A percentile compares a stretch with the other conserved stretches of the same genome.
phyloP scores from a whole-genome alignment of 164 flowering plant genomes.

The Euptelea pleiosperma region DNA sequence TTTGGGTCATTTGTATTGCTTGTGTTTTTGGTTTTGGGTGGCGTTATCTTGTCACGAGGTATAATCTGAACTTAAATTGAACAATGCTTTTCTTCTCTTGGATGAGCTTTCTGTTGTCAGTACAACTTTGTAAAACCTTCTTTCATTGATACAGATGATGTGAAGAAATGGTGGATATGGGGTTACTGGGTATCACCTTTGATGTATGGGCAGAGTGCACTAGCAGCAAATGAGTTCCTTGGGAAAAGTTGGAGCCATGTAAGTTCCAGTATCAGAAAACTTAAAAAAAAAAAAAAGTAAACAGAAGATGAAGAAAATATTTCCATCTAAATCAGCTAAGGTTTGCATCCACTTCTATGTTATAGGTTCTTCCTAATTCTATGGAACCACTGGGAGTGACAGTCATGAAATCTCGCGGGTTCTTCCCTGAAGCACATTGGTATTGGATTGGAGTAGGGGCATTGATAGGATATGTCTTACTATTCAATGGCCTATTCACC shows the following conservation, averaged over 20 bases:
- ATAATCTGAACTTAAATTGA: neutral
- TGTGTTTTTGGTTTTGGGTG: slow-evolving; percentile 36
- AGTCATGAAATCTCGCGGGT: slow-evolving; percentile 27
- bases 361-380: slow-evolving; percentile 17
- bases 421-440: slow-evolving; percentile 29
- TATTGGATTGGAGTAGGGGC: slow-evolving; percentile 43
- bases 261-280: slow-evolving; percentile 10
- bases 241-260: slow-evolving; percentile 43
- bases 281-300: neutral
- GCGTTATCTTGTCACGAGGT: slow-evolving; percentile 51
- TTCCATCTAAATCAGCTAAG: neutral
- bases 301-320: neutral
- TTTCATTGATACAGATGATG: slow-evolving; percentile 36
- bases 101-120: neutral
- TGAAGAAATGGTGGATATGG: slow-evolving; percentile 58
- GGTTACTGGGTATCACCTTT: slow-evolving; percentile 59
- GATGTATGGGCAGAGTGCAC: slow-evolving; percentile 50
- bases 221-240: slow-evolving; percentile 44
- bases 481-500: slow-evolving; percentile 26
- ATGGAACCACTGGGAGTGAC: slow-evolving; percentile 25
- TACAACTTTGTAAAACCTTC: neutral
- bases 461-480: slow-evolving; percentile 20
- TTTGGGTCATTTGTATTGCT: slow-evolving; percentile 42
- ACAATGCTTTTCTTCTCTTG: neutral
- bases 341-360: neutral